These are phyloP conservation scores for Kwoniella bestiolae DNA, from an alignment of 768 basidiomycete genomes.

Conservation along the genomic window DNA sequence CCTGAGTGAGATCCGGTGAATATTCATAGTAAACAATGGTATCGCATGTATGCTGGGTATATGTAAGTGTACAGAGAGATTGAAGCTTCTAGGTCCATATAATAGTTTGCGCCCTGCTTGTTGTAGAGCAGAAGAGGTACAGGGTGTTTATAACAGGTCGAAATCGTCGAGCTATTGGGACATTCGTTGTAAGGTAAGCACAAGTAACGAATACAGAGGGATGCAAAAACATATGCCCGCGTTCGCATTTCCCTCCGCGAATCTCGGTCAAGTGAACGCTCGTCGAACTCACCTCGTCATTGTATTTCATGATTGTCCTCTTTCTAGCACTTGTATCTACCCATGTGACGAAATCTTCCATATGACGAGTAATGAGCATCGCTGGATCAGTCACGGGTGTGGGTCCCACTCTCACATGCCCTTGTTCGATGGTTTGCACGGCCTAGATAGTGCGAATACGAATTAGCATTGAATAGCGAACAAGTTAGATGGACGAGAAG, in stretches of 20 bases:
- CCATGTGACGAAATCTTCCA: slow-evolving; percentile 99
- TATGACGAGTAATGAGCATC: slow-evolving; percentile 91
- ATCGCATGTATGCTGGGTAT: slow-evolving; percentile 10
- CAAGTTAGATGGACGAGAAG: too few relatives aligned
- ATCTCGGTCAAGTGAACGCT: too few relatives aligned
- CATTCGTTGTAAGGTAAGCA: not conserved
- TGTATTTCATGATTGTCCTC: slow-evolving; percentile 92
- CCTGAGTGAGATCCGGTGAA: too few relatives aligned
- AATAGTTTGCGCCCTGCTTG: too few relatives aligned
- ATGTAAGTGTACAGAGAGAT: not conserved
- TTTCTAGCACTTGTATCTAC: slow-evolving; percentile 97
- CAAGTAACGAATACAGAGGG: slow-evolving; percentile 2
- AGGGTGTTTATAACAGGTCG: slow-evolving; percentile 68
- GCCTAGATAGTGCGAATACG: slow-evolving; percentile 67
- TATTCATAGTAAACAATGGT: too few relatives aligned
- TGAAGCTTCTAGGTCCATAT: too few relatives aligned
- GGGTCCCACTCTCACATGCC: slow-evolving; percentile 94
- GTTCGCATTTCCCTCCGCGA: too few relatives aligned
- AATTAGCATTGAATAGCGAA: too few relatives aligned
- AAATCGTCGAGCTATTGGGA: slow-evolving; percentile 82
- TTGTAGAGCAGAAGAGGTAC: too few relatives aligned
- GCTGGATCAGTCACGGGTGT: slow-evolving; percentile 96
- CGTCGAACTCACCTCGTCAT: slow-evolving; percentile 79
- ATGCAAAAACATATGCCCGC: too few relatives aligned
- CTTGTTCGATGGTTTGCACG: slow-evolving; percentile 96